Evolutionary conservation across 495 filamentous ascomycete species (phyloP).

Genomic region (Haplographium delicatum): DNA sequence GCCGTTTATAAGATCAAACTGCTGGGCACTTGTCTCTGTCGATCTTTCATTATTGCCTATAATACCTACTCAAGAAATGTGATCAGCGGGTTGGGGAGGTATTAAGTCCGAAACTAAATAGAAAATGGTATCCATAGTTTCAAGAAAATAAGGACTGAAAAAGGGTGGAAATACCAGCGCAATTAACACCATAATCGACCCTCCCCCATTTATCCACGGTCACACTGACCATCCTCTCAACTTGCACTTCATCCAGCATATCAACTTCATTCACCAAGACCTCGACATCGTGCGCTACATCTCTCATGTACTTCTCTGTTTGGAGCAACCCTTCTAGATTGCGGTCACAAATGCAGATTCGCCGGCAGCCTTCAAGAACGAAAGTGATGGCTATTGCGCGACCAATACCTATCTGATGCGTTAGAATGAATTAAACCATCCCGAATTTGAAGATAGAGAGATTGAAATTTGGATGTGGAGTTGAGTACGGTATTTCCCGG

Average conservation of each 20-base stretch:
- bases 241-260: conserved; percentile 37
- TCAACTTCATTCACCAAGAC: conserved; percentile 35
- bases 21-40: conserved; percentile 29
- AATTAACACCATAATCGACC: conserved; percentile 49
- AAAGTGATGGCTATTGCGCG: conserved; percentile 45
- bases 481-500: no score
- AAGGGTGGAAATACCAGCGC: conserved; percentile 33
- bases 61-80: conserved; percentile 26
- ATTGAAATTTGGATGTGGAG: no score
- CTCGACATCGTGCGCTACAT: conserved; percentile 26
- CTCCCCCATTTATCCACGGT: conserved; percentile 33
- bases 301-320: conserved; percentile 30
- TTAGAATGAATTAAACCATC: not conserved
- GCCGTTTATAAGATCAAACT: conserved; percentile 45
- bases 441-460: not conserved
- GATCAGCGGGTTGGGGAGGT: no score
- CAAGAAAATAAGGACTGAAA: not conserved
- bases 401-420: conserved; percentile 42
- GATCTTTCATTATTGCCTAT: conserved; percentile 35
- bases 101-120: no score
- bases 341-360: conserved; percentile 46
- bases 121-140: no score
- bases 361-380: conserved; percentile 41
- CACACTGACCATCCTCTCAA: conserved; percentile 34
- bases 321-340: conserved; percentile 33